Base-by-base conservation (phyloP, 1,139 yeast genomes). In the Geotrichum reessii region DNA sequence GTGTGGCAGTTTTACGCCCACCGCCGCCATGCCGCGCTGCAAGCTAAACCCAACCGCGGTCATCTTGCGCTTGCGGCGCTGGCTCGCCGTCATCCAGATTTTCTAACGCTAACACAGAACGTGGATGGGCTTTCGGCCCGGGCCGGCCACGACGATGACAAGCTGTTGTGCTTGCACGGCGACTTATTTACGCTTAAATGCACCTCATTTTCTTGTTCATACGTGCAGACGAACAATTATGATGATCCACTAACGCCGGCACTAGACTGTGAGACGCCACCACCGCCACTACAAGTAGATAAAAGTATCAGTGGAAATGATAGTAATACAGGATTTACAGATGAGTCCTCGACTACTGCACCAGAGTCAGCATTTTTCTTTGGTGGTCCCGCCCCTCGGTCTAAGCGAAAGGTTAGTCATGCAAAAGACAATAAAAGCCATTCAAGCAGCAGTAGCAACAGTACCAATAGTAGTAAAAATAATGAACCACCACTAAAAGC, bases 1-100 rank as follows among this genome's bases (percentile, higher is more conserved):
- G 96, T 90, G 3, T 90, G 97, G 97, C 93, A 87, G 67, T 90
- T 87, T 66, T 89, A 90, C 70, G 79, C 91, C 7, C 82, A 84
- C 73, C 74, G 95, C 61, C 71, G 97, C 55, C 78, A 76, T 58
- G 76, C 76, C 50, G 92, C 96, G 0, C 73, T 88, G 57, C 71
- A 73, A 53, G 91, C 93, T 0, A 71, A 70, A 51, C 96, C 97
- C 0, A 89, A 89, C 65, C 71, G 69, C 19, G 96, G 93, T 0
- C 97, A 90, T 68, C 68, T 68, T 55, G 87, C 92, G 2, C 72
- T 90, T 57, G 85, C 92, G 0, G 78, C 78, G 67, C 73, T 88
- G 53, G 77, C 83, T 2, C 67, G 70, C 48, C 67, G 76, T 53
- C 62, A 65, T 7, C 66, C 64, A 21, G 57, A 64, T 19, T 78